Conservation (phyloP, 2,329 filamentous ascomycete species). For the Penicillium sclerotiorum region DNA sequence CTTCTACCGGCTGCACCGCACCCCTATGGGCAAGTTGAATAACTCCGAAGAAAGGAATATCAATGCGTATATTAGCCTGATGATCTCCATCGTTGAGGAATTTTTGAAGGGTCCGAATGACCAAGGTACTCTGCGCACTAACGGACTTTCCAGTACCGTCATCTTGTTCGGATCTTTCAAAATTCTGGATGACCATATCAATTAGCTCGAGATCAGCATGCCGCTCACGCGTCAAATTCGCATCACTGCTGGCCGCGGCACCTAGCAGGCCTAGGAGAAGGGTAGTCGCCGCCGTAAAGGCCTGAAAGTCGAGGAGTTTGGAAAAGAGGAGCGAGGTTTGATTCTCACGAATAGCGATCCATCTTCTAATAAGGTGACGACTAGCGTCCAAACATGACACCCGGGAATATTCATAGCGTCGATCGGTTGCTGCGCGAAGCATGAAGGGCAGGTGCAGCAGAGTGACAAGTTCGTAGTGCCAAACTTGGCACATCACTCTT, state of each 20-base stretch:
- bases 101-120: constrained; percentile 3
- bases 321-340: constrained; percentile 2
- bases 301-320: constrained; percentile 23
- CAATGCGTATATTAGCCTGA: neutral
- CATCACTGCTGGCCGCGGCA: neutral
- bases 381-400: constrained; percentile 7
- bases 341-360: constrained; percentile 4
- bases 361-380: constrained; percentile 8
- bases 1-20: neutral
- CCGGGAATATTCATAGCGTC: constrained; percentile 11
- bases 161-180: neutral
- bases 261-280: constrained; percentile 3
- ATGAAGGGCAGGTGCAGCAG: constrained; percentile 12
- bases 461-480: constrained; percentile 8
- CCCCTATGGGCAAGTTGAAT: constrained; percentile 2
- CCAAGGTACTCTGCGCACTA: constrained; percentile 3
- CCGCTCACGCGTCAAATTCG: neutral
- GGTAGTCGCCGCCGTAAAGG: constrained; percentile 9
- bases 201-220: constrained; percentile 4
- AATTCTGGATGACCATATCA: constrained; percentile 4
- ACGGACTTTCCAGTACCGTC: neutral
- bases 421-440: constrained; percentile 8
- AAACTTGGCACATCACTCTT: constrained; percentile 11
- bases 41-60: constrained; percentile 7
- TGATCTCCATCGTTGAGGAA: neutral